Conservation (phyloP, 148 eudicot genomes). For the Gaultheria prostrata region DNA sequence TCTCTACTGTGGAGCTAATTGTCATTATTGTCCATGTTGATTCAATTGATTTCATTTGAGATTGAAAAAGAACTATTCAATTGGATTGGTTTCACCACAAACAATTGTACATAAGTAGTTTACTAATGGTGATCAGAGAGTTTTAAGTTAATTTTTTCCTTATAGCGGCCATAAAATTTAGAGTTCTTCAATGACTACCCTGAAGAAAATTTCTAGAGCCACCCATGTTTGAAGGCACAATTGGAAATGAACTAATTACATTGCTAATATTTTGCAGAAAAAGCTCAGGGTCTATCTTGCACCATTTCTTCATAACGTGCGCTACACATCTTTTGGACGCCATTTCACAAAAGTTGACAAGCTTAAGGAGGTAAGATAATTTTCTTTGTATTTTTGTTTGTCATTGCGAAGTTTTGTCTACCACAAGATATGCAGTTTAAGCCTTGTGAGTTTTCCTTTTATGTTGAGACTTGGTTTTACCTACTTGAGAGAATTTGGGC, state of each 20-base stretch:
- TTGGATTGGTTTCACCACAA: not conserved
- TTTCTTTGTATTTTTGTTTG: not conserved
- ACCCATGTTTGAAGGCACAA: not conserved
- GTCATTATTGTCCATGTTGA: not conserved
- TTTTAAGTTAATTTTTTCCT: not conserved
- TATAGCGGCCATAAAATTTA: not conserved
- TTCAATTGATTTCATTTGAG: not conserved
- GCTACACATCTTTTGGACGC: slow-evolving; percentile 63
- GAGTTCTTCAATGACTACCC: not conserved
- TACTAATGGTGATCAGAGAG: not conserved
- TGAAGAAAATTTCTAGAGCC: not conserved
- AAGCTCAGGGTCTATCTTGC: slow-evolving; percentile 46
- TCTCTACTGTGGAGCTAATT: not conserved
- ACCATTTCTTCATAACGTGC: slow-evolving; percentile 57
- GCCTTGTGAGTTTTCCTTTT: not conserved
- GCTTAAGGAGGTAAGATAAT: slow-evolving; percentile 51
- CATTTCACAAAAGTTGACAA: slow-evolving; percentile 65
- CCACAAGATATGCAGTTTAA: not conserved
- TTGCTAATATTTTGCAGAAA: slow-evolving; percentile 33
- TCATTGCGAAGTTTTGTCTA: not conserved
- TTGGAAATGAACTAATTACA: slow-evolving; percentile 4
- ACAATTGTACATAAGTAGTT: not conserved
- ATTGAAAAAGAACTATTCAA: not conserved
- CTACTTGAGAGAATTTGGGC: not conserved
- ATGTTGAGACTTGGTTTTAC: slow-evolving; percentile 2